Percentiles rank a stretch among this genome's conserved stretches.
Evolutionary conservation across 2,329 filamentous ascomycete species (phyloP).

Genomic region (Chaetomiaceae sp.): DNA sequence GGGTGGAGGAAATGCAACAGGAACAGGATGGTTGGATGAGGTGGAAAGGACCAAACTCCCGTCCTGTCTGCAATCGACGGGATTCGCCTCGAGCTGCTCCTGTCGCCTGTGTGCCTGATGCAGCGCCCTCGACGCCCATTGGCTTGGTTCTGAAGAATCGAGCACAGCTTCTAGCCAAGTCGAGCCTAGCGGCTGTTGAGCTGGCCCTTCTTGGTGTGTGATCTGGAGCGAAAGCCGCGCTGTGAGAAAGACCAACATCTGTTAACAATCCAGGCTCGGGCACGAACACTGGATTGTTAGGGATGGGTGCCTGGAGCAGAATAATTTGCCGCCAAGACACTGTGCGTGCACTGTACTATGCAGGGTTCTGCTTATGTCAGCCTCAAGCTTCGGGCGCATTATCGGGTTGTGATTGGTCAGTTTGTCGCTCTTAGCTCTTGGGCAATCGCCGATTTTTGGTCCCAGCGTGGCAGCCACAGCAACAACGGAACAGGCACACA

Average conservation of each 20-base stretch:
- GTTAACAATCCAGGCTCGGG: background rate
- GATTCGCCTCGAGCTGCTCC: too few relatives aligned
- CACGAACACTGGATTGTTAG: background rate
- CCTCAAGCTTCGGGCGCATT: slow-evolving; percentile 6
- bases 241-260: background rate
- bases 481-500: slow-evolving; percentile 12
- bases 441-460: too few relatives aligned
- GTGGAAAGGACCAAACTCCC: too few relatives aligned
- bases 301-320: too few relatives aligned
- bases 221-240: too few relatives aligned
- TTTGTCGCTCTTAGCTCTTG: slow-evolving; percentile 3
- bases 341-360: background rate
- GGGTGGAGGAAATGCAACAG: too few relatives aligned
- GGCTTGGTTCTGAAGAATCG: slow-evolving; percentile 13
- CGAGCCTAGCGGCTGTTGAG: slow-evolving; percentile 15
- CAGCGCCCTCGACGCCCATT: slow-evolving; percentile 18
- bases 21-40: too few relatives aligned
- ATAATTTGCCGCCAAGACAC: background rate
- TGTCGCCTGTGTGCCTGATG: background rate
- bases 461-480: slow-evolving; percentile 14
- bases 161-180: slow-evolving; percentile 22
- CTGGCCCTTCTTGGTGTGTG: slow-evolving; percentile 18
- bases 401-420: slow-evolving; percentile 17
- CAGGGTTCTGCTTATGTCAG: slow-evolving; percentile 19
- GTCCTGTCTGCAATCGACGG: too few relatives aligned